These are phyloP conservation scores for Quercus lobata DNA, from an alignment of 331 rosid species.

Conservation along the genomic window DNA sequence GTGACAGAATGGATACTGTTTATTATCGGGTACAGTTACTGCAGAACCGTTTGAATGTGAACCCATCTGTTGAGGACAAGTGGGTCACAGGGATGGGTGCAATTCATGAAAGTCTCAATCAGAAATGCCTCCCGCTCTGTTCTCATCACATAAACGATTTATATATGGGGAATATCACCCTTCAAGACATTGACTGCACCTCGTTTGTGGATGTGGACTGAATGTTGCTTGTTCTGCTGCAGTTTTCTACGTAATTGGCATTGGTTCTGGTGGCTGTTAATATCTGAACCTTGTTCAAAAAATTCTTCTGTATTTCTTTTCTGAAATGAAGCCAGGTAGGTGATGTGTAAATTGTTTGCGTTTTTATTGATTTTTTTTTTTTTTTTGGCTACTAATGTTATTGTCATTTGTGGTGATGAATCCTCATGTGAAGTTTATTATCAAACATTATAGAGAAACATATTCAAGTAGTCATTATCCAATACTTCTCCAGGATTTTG, in stretches of 20 bases:
- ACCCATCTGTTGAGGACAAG: conserved; percentile 39
- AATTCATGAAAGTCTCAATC: conserved; percentile 54
- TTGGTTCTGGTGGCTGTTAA: not conserved
- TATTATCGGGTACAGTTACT: conserved; percentile 55
- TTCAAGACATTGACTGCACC: conserved; percentile 64
- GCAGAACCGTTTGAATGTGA: conserved; percentile 43
- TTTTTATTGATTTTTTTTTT: not conserved
- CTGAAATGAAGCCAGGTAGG: too few relatives aligned
- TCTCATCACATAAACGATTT: conserved; percentile 53
- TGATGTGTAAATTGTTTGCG: not conserved
- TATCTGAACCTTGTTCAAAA: too few relatives aligned
- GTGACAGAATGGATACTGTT: conserved; percentile 45
- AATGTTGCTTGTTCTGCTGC: conserved; percentile 9
- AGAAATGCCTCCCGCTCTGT: conserved; percentile 71
- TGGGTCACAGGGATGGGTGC: conserved; percentile 66
- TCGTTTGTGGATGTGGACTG: conserved; percentile 43
- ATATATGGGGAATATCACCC: conserved; percentile 56
- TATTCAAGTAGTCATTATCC: too few relatives aligned
- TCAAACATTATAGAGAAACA: too few relatives aligned
- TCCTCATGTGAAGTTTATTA: too few relatives aligned
- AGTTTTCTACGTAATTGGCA: not conserved
- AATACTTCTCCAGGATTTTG: too few relatives aligned
- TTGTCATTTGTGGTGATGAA: not conserved
- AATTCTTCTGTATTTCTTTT: too few relatives aligned
- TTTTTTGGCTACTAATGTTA: not conserved